Conservation (phyloP, 352 stramenopile species). For the Phytophthora quininea region DNA sequence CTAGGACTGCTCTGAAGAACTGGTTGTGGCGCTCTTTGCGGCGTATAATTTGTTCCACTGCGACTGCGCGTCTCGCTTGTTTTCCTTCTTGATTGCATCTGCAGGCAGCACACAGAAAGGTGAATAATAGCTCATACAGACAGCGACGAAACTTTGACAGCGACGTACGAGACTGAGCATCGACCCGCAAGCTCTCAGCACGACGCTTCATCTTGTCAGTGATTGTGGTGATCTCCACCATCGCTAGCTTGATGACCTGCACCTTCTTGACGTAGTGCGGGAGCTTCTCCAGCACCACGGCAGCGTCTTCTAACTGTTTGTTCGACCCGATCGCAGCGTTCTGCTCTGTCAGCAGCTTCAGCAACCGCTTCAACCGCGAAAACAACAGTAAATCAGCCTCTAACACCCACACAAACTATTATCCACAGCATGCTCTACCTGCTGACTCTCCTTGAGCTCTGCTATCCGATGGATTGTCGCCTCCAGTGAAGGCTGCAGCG, state of each 20-base stretch:
- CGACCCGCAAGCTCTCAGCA: slow-evolving; percentile 68
- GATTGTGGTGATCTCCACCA: slow-evolving; percentile 60
- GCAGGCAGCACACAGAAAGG: not conserved
- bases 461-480: slow-evolving; percentile 73
- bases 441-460: slow-evolving; percentile 61
- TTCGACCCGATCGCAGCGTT: slow-evolving; percentile 59
- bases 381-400: slow-evolving; percentile 6
- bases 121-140: slow-evolving; percentile 8
- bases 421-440: slow-evolving; percentile 9
- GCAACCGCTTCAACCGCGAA: slow-evolving; percentile 46
- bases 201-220: slow-evolving; percentile 79
- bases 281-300: slow-evolving; percentile 71
- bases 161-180: slow-evolving; percentile 76
- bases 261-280: slow-evolving; percentile 73
- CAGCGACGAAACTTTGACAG: too few species aligned
- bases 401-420: not conserved
- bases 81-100: slow-evolving; percentile 87
- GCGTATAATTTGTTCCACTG: slow-evolving; percentile 86
- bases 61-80: slow-evolving; percentile 68
- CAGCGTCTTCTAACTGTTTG: slow-evolving; percentile 62
- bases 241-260: slow-evolving; percentile 63
- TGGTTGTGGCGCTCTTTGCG: slow-evolving; percentile 50
- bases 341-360: slow-evolving; percentile 54
- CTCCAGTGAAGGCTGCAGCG: slow-evolving; percentile 66
- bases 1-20: slow-evolving; percentile 16